Conservation (phyloP, 805 yeast genomes). For the Candida awuae region DNA sequence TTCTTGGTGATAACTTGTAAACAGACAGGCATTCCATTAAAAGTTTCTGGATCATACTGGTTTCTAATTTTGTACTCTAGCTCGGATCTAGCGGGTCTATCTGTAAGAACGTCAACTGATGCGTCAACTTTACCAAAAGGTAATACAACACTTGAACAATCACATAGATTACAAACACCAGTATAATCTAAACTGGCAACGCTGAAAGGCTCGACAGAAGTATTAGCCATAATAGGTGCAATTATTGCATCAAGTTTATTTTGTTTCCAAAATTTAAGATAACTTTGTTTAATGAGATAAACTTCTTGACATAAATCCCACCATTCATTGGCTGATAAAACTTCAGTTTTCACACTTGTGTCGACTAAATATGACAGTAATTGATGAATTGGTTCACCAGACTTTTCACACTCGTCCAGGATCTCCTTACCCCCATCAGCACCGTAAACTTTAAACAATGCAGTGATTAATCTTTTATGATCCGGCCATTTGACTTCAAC, state of each 20-base stretch:
- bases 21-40: constrained; percentile 55
- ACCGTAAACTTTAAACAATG: constrained; percentile 30
- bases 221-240: constrained; percentile 32
- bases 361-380: constrained; percentile 16
- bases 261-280: constrained; percentile 29
- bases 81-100: constrained; percentile 28
- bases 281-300: constrained; percentile 26
- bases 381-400: constrained; percentile 21
- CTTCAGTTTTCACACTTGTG: too few species aligned
- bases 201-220: constrained; percentile 29
- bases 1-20: constrained; percentile 58
- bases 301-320: constrained; percentile 36
- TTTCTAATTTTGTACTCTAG: constrained; percentile 38
- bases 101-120: constrained; percentile 28
- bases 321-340: too few species aligned
- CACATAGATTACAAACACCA: constrained; percentile 40
- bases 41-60: constrained; percentile 38
- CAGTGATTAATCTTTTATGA: constrained; percentile 23
- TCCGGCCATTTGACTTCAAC: constrained; percentile 40
- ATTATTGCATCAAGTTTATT: constrained; percentile 36
- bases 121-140: constrained; percentile 53
- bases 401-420: constrained; percentile 12
- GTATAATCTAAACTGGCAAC: constrained; percentile 38
- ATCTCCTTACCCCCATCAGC: constrained; percentile 36
- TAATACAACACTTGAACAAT: constrained; percentile 41